phyloP scores from a whole-genome alignment of 306 rosid genomes.

The Trichosanthes truncata region DNA sequence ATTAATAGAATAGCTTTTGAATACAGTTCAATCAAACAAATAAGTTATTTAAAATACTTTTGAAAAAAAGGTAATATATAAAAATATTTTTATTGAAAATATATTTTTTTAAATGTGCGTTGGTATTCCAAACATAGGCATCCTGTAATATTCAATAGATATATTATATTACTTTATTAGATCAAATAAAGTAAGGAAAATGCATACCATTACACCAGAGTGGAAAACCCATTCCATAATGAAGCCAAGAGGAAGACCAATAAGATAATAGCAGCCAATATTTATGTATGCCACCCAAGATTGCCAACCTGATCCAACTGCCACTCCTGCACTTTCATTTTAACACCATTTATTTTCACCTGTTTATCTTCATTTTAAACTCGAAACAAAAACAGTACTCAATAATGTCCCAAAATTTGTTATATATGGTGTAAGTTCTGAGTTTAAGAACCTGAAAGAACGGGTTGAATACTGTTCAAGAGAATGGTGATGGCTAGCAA shows the following conservation, averaged over 20 bases:
- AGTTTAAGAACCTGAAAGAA: slow-evolving; percentile 42
- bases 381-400: not conserved
- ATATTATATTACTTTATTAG: too few species aligned
- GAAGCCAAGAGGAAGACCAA: slow-evolving; percentile 23
- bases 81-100: too few species aligned
- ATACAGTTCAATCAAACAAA: too few species aligned
- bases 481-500: slow-evolving; percentile 47
- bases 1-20: too few species aligned
- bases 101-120: too few species aligned
- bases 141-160: too few species aligned
- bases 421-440: too few species aligned
- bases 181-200: too few species aligned
- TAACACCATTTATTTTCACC: not conserved
- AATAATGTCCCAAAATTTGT: not conserved
- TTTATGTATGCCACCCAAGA: slow-evolving; percentile 43
- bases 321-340: slow-evolving; percentile 18
- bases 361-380: not conserved
- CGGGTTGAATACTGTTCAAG: slow-evolving; percentile 59
- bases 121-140: too few species aligned
- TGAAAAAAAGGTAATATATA: too few species aligned
- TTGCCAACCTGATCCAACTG: slow-evolving; percentile 75
- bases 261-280: slow-evolving; percentile 39
- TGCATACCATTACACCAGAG: not conserved
- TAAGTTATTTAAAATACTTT: too few species aligned
- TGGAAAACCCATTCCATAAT: not conserved